Evolutionary conservation across 2,329 filamentous ascomycete genomes (phyloP).

Genomic region (Lachnellula cervina): DNA sequence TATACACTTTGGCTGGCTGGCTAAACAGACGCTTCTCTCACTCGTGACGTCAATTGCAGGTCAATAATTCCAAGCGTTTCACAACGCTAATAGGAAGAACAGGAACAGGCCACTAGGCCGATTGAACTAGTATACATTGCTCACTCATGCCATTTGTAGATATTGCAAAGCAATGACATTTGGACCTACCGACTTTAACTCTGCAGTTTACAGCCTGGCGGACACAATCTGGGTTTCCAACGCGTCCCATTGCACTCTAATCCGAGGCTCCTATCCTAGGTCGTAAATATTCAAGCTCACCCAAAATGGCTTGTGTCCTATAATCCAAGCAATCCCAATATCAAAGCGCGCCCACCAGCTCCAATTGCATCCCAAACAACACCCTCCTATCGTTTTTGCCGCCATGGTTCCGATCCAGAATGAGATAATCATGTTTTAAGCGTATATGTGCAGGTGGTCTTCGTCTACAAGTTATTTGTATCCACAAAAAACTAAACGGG

Average conservation of each 20-base stretch:
- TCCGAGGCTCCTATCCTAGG: not conserved
- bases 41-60: too few species aligned
- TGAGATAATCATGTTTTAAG: not conserved
- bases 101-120: too few species aligned
- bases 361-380: not conserved
- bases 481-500: not conserved
- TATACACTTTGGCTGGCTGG: too few species aligned
- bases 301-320: not conserved
- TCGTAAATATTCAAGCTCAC: not conserved
- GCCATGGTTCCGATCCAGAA: not conserved
- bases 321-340: not conserved
- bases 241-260: not conserved
- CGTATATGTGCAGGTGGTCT: constrained; percentile 1
- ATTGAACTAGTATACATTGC: too few species aligned
- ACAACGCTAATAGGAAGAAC: too few species aligned
- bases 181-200: not conserved
- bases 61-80: too few species aligned
- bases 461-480: not conserved
- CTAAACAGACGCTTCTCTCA: too few species aligned
- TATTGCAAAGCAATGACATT: not conserved
- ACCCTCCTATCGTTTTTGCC: not conserved
- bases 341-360: constrained; percentile 1
- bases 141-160: too few species aligned
- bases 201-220: too few species aligned
- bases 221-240: not conserved